A percentile compares a stretch with the other conserved stretches of the same genome.
phyloP scores from a whole-genome alignment of 768 basidiomycete genomes.

The Gloeopeniophorella convolvens region DNA sequence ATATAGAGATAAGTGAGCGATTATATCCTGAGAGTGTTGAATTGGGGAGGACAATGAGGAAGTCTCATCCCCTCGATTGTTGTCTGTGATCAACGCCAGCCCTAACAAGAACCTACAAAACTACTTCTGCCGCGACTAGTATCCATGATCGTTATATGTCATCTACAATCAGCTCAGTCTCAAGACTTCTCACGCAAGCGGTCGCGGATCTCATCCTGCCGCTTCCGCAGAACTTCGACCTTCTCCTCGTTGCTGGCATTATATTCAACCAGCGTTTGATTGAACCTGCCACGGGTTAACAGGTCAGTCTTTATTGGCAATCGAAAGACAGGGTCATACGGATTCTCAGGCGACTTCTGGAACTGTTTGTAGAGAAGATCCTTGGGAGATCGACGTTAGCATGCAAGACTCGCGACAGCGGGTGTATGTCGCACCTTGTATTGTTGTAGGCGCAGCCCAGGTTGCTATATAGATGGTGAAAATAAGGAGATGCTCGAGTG shows the following conservation, averaged over 20 bases:
- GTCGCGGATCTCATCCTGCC: conserved; percentile 56
- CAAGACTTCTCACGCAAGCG: conserved; percentile 43
- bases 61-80: too few species aligned
- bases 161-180: too few species aligned
- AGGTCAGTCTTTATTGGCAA: background rate
- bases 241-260: conserved; percentile 87
- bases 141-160: too few species aligned
- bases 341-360: conserved; percentile 94
- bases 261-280: conserved; percentile 71
- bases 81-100: too few species aligned
- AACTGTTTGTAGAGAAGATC: conserved; percentile 90
- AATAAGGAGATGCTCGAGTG: background rate
- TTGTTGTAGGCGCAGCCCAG: conserved; percentile 86
- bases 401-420: conserved; percentile 2
- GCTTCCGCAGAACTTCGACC: conserved; percentile 64
- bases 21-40: too few species aligned
- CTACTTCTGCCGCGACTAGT: too few species aligned
- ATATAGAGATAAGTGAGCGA: too few species aligned
- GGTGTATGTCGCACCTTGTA: conserved; percentile 52
- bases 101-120: too few species aligned
- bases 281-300: conserved; percentile 51
- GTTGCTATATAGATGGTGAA: conserved; percentile 46
- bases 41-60: too few species aligned
- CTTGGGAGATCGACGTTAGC: conserved; percentile 29
- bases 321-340: conserved; percentile 47